Conservation (phyloP, 805 yeast species). For the Candida tallmaniae region DNA sequence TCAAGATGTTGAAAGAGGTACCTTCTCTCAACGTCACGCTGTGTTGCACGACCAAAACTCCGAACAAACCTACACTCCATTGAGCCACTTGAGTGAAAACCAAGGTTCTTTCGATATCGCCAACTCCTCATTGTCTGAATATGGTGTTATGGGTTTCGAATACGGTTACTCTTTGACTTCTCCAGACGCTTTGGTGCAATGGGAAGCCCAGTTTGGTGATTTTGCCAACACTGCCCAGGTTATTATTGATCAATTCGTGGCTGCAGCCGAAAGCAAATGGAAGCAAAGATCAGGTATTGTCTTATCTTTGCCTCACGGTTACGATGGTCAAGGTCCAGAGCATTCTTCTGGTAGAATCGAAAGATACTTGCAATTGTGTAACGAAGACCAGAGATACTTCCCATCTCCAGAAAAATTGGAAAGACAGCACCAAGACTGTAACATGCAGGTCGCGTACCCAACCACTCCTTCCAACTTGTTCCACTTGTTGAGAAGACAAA, state of each 20-base stretch:
- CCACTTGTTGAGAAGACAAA: constrained; percentile 97
- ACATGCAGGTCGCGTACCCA: constrained; percentile 97
- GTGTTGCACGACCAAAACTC: constrained; percentile 93
- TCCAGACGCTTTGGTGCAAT: constrained; percentile 93
- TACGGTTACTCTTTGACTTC: constrained; percentile 97
- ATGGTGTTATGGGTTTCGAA: constrained; percentile 99
- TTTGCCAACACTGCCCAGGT: constrained; percentile 99
- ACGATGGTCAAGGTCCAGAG: constrained; percentile 99
- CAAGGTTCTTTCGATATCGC: constrained; percentile 86
- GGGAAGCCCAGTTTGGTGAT: constrained; percentile 99
- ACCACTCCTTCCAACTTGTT: constrained; percentile 95
- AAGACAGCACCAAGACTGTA: constrained; percentile 98
- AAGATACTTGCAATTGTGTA: constrained; percentile 91
- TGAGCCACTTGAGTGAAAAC: constrained; percentile 69
- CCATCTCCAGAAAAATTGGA: constrained; percentile 84
- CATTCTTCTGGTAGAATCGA: constrained; percentile 98
- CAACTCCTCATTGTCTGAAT: constrained; percentile 95
- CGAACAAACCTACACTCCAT: constrained; percentile 80
- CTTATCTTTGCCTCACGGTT: constrained; percentile 96
- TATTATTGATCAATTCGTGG: constrained; percentile 91
- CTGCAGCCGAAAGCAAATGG: constrained; percentile 98
- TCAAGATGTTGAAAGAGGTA: constrained; percentile 99
- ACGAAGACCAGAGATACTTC: constrained; percentile 93
- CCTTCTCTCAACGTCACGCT: constrained; percentile 99
- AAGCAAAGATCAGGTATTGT: constrained; percentile 97